Evolutionary conservation across 73 alveolate genomes (phyloP), one percentile per base, ranked within the genome.

Genomic region (Paramecium octaurelia): DNA sequence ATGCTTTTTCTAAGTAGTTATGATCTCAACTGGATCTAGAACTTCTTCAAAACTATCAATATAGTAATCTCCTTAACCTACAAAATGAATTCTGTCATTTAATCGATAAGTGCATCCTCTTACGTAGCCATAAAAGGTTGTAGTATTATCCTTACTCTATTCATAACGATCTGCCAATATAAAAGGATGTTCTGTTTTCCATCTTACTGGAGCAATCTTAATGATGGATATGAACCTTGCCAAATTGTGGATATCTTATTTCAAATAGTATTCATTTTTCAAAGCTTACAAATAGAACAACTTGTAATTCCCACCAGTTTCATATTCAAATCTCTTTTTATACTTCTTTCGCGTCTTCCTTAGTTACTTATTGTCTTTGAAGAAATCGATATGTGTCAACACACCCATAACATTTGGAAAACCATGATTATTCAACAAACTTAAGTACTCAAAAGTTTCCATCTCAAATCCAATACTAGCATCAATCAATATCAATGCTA

Each of bases 371-470:
- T 98, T 98, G 88, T 98, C 99, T 95, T 96, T 97, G 87, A 97
- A 98, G 93, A 97, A 98, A 93, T 99, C 99, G 86, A 98, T 94
- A 92, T 99, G 99, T 9, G 99, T 99, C 46, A 99, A 96, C n/a
- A 99, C 99, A 10, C 99, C 99, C 98, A 98, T 95, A 35, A 97
- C 98, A 75, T 96, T 93, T 34, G 99, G 99, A 94, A 98, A 95
- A 20, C 99, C 99, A 92, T 98, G 99, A 96, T 96, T 97, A 85
- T 97, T 96, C 44, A 98, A 87, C 6, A 98, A 88, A 71, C 98
- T 96, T 77, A 99, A 94, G 95, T 98, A 99, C 97, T 99, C 99
- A 87, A 99, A 99, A 34, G 99, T 99, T 93, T 98, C 99, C 99
- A 99, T 97, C 95, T 99, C 99, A 96, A 98, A 98, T 23, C 99